Evolutionary conservation across 202 grass and related monocot species (phyloP).

Genomic region (Carex arenaria): DNA sequence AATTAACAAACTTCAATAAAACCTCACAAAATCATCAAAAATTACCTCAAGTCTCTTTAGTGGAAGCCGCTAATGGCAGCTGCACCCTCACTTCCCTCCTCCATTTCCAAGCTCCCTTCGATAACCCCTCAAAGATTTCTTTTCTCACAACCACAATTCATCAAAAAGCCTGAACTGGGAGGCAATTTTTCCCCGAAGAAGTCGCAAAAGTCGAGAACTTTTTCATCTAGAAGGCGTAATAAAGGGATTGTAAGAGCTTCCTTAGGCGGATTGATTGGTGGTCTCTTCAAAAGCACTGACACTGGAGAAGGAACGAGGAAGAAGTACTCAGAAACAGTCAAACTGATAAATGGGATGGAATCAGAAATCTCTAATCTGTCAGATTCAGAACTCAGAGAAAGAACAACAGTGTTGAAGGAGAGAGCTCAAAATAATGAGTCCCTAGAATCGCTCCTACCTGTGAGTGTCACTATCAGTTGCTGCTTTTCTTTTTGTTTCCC

Average conservation of each 20-base stretch:
- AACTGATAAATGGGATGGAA: constrained; percentile 65
- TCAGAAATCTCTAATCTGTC: constrained; percentile 62
- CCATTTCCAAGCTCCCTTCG: constrained; percentile 20
- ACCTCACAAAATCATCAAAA: not conserved
- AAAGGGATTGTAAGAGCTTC: constrained; percentile 12
- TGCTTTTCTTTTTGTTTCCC: not conserved
- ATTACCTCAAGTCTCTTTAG: not conserved
- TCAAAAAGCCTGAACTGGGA: constrained; percentile 8
- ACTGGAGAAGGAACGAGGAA: constrained; percentile 72
- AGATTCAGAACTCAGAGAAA: constrained; percentile 58
- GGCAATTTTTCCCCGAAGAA: not conserved
- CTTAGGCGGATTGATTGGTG: constrained; percentile 69
- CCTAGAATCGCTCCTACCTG: constrained; percentile 78
- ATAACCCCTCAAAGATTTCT: constrained; percentile 11
- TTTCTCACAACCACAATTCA: constrained; percentile 12
- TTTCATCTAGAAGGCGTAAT: constrained; percentile 3
- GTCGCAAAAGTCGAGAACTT: constrained; percentile 10
- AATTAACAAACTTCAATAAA: not conserved
- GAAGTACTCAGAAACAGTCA: constrained; percentile 48
- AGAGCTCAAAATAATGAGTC: constrained; percentile 60
- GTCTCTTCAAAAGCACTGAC: constrained; percentile 74
- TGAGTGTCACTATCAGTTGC: constrained; percentile 25
- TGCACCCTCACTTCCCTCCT: constrained; percentile 18
- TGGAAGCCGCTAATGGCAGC: constrained; percentile 24
- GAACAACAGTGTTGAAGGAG: constrained; percentile 55